Conservation (phyloP, 176 grass and related monocot species). For the Zea luxurians region DNA sequence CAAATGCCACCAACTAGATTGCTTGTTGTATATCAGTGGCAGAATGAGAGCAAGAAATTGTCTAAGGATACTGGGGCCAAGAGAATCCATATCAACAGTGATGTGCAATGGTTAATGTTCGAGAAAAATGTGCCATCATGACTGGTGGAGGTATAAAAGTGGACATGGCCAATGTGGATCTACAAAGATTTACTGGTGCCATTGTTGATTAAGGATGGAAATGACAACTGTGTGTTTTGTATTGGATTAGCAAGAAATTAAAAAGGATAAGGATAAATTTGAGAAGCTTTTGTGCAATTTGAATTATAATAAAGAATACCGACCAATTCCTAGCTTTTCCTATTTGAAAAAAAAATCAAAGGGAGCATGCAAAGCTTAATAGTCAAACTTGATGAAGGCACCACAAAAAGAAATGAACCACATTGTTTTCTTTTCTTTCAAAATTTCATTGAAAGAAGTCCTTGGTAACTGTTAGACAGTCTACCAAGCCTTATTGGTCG, state of each 20-base stretch:
- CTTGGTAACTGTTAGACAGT: not conserved
- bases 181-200: too few relatives aligned
- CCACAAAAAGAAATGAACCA: not conserved
- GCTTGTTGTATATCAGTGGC: not conserved
- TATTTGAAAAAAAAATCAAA: not conserved
- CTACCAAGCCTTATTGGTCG: too few relatives aligned
- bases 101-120: not conserved
- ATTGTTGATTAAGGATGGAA: not conserved
- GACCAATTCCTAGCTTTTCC: not conserved
- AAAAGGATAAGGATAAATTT: not conserved
- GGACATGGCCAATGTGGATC: not conserved
- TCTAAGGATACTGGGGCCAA: too few relatives aligned
- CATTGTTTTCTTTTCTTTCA: not conserved
- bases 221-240: not conserved
- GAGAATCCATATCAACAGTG: not conserved
- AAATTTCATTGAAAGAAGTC: not conserved
- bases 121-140: too few relatives aligned
- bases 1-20: not conserved
- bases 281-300: constrained; percentile 1
- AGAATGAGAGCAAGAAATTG: not conserved
- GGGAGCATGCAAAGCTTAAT: not conserved
- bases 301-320: not conserved
- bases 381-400: not conserved
- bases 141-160: not conserved
- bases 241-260: not conserved